Base-by-base conservation (phyloP, 192 early-diverging fungal genomes). In the Backusella mclennaniae region DNA sequence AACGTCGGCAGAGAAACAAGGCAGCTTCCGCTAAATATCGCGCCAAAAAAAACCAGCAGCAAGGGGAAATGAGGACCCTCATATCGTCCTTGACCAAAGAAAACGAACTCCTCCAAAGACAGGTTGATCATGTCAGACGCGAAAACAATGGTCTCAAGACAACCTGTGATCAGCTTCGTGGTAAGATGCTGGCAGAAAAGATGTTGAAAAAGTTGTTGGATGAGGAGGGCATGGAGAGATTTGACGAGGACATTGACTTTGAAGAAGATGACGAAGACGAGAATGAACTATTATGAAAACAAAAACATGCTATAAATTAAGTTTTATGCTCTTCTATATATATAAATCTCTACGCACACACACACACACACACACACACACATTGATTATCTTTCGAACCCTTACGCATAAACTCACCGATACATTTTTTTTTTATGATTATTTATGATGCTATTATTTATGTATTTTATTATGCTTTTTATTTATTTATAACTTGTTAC, bases 21-120 rank as follows among this genome's bases (percentile, higher is more conserved):
- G 81, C 85, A 6, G 88, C 88, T 7, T 89, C 88, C 0, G 88
- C 88, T 0, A 87, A 87, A 59, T 89, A 89, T 73, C 79, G 88
- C 9, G 84, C 84, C 23, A 89, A 89, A 53, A 89, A 89, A 70
- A 87, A 89, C 46, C 71, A 81, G 63, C 85, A 87, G 71, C 86
- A 85, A 19, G 77, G 80, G 15, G 88, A 89, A 76, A 89, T 89
- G 88, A 71, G 82, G 23, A 39, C 77, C 3, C 76, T 82, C 71
- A 89, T 89, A 66, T 14, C 56, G 15, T 33, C 36, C 3, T 39
- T 82, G 11, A 76, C 79, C 0, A 78, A 85, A 75, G 79, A 87
- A 76, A 87, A 86, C 69, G 80, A 79, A 35, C 52, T 86, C 1
- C 49, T 89, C 3, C 42, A 69, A 3, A 74, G 86, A 14, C 88